Evolutionary conservation across 2,329 filamentous ascomycete genomes (phyloP).

Genomic region (Talaromyces pinophilus): DNA sequence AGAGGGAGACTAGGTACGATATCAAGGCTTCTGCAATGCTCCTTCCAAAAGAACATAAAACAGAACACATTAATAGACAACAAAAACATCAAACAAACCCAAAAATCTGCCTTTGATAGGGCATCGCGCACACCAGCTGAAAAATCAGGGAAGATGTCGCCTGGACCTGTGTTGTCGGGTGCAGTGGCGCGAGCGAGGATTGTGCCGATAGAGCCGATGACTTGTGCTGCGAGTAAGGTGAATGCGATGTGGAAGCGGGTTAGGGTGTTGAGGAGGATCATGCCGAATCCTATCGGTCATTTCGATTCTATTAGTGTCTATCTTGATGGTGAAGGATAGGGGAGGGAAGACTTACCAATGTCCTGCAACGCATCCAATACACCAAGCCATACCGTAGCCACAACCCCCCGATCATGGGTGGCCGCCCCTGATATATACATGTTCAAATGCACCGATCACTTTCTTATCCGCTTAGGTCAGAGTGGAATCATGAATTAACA

Average conservation of each 20-base stretch:
- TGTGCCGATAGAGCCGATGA: slow-evolving; percentile 59
- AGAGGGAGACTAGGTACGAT: background rate
- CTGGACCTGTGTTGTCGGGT: slow-evolving; percentile 59
- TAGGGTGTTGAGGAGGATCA: slow-evolving; percentile 62
- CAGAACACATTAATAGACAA: slow-evolving; percentile 58
- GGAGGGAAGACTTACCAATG: slow-evolving; percentile 44
- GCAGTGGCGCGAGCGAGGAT: slow-evolving; percentile 60
- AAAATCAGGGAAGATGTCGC: slow-evolving; percentile 60
- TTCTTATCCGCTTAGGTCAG: background rate
- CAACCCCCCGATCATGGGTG: slow-evolving; percentile 34
- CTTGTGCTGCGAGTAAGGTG: slow-evolving; percentile 48
- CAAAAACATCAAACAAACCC: slow-evolving; percentile 50
- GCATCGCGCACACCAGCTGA: slow-evolving; percentile 24
- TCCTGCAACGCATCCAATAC: slow-evolving; percentile 62
- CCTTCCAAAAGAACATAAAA: slow-evolving; percentile 50
- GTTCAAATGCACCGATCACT: background rate
- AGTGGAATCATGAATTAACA: background rate
- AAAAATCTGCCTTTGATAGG: slow-evolving; percentile 27
- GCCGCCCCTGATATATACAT: background rate
- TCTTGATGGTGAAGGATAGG: too few relatives aligned
- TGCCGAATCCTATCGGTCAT: slow-evolving; percentile 49
- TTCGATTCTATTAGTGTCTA: background rate
- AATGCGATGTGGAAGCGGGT: slow-evolving; percentile 59
- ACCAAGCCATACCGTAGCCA: slow-evolving; percentile 61
- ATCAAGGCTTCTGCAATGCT: slow-evolving; percentile 31